phyloP scores from a whole-genome alignment of 192 early-diverging fungal genomes.

The Coemansia sp. region DNA sequence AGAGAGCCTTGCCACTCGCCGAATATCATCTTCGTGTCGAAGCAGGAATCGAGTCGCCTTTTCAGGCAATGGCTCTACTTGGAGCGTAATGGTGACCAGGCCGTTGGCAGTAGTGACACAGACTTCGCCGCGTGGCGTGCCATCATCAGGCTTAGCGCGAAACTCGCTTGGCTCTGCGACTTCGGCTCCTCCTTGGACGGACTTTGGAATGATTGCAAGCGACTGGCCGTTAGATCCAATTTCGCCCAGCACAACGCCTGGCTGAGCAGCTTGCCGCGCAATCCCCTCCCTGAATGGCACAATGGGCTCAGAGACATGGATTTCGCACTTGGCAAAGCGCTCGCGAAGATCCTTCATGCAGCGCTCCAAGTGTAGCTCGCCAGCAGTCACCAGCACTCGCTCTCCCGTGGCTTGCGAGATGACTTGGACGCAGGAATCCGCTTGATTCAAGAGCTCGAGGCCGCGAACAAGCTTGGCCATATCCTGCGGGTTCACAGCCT shows the following conservation, averaged over 20 bases:
- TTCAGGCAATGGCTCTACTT: conserved; percentile 49
- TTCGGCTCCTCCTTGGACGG: neutral
- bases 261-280: conserved; percentile 55
- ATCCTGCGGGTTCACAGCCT: conserved; percentile 88
- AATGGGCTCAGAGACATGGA: conserved; percentile 93
- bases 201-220: conserved; percentile 40
- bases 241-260: conserved; percentile 37
- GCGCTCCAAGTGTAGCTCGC: conserved; percentile 96
- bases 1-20: conserved; percentile 26
- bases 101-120: conserved; percentile 50
- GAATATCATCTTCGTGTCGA: conserved; percentile 46
- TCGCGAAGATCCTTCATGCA: conserved; percentile 95
- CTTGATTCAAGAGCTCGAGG: conserved; percentile 88
- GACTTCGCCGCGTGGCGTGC: conserved; percentile 40
- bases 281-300: conserved; percentile 98
- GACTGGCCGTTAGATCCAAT: conserved; percentile 38
- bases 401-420: conserved; percentile 94
- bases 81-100: conserved; percentile 42
- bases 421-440: conserved; percentile 95
- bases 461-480: conserved; percentile 88
- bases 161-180: conserved; percentile 6
- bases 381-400: conserved; percentile 94
- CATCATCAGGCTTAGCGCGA: conserved; percentile 16
- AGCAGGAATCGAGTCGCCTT: conserved; percentile 37
- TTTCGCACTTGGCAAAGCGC: conserved; percentile 91